Base-by-base conservation (phyloP, 306 rosid genomes). In the Erythrophleum fordii region DNA sequence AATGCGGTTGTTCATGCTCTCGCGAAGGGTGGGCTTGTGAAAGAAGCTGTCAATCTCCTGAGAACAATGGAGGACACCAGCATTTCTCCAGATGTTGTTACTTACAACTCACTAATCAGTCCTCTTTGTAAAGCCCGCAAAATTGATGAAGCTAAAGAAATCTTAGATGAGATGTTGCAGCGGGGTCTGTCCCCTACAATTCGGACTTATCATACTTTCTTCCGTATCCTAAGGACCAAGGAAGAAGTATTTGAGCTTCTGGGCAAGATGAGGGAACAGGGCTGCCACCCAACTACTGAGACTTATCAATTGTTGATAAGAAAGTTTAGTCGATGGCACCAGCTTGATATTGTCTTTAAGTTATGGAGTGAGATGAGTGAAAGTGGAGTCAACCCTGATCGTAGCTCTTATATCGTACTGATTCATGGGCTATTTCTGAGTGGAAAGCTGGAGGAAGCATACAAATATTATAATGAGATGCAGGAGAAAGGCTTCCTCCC, bases 391-490 rank as follows among this genome's bases (percentile, higher is more conserved):
- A 34, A 85, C 67, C 97, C 87, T 41, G 97, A 95, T 81, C 97
- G 97, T 22, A 91, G 97, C 85, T 88, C 95, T 2, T 95, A 92
- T 69, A 90, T 90, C 34, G 97, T 90, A 78, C 84, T 95, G 83
- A 90, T 95, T 70, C 98, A 95, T 79, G 98, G 98, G 18, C 90
- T 95, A 52, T 95, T 95, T 92, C 81, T 95, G 81, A 92, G 90
- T 76, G 92, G 91, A 37, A 89, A 85, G 80, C 68, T 95, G 72
- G 91, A 92, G 73, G 91, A 92, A 86, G 98, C 97, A 29, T 35
- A 89, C 87, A 87, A 77, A 77, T 95, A 89, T 77, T 95, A 95
- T 75, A 41, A 69, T 72, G 97, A 92, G 85, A 95, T 95, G 98
- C 93, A 86, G 86, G 91, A 86, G 83, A 95, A 88, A 81, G 90